Evolutionary conservation across 176 grass and related monocot genomes (phyloP), one percentile per base, ranked within the genome.

Genomic region (Zizania latifolia): DNA sequence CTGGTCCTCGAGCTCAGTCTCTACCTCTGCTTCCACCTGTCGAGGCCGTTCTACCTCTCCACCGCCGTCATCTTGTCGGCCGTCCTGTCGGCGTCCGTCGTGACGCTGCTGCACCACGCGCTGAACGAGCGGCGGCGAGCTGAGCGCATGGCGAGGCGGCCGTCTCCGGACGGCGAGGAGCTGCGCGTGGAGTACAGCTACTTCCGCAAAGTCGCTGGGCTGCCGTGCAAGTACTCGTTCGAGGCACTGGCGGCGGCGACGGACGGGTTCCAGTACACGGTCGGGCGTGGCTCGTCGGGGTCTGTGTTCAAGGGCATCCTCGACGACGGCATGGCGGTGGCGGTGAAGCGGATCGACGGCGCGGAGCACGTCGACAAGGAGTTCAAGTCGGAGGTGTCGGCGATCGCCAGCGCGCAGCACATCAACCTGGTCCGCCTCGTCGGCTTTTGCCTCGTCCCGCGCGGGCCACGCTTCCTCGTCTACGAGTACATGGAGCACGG

Each of bases 291-390:
- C 10, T 77, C 86, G 27, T 95, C 86, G 14, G 92, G 89, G 31
- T 68, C 44, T 39, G 92, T 95, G 32, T 95, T 83, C 72, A 83
- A 65, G 62, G 92, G 92, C 15, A 78, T 95, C 62, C 83, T 95
- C 27, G 88, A 92, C 73, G 82, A 91, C 44, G 86, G 92, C 45
- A 91, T 83, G 11, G 3, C 86, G 2, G 85, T 86, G 7, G 89
- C 86, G 4, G 92, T 95, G 50, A 95, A 95, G 76, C 75, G 83
- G 26, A 75, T 89, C 76, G 72, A 83, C 44, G 46, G 65, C 34
- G n/a, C 39, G 4, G 79, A 70, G 36, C 38, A 39, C 62, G 61
- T 30, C 6, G 89, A 91, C 19, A 80, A 55, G 79, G 89, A 95
- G 80, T 95, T 91, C 80, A 10, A 23, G 66, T 29, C 88, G 12